Conservation (phyloP, 306 rosid genomes). For the Quercus cerris region DNA sequence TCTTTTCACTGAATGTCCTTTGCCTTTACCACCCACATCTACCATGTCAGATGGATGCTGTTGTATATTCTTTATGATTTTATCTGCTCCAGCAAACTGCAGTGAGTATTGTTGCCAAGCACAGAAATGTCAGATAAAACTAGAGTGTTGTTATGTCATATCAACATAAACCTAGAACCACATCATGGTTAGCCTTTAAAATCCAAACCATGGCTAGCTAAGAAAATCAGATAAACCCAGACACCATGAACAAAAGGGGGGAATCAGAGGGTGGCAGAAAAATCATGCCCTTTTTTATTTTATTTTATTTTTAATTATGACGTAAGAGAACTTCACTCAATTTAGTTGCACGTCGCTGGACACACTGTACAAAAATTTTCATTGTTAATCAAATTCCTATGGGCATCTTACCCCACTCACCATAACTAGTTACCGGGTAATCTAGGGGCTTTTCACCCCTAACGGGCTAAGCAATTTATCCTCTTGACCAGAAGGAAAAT, state of each 20-base stretch:
- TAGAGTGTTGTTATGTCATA: neutral
- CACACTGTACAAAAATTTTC: no score
- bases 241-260: neutral
- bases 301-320: no score
- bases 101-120: slow-evolving; percentile 20
- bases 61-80: slow-evolving; percentile 35
- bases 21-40: slow-evolving; percentile 15
- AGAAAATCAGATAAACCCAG: neutral
- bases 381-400: no score
- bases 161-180: neutral
- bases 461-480: no score
- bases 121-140: slow-evolving; percentile 1
- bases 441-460: no score
- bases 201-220: neutral
- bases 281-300: neutral
- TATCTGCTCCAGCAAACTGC: slow-evolving; percentile 42
- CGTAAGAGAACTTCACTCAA: no score
- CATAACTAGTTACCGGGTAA: no score
- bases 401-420: no score
- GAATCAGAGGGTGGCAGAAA: neutral
- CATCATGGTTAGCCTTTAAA: neutral
- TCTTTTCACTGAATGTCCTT: slow-evolving; percentile 16
- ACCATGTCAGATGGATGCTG: slow-evolving; percentile 21
- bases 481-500: neutral
- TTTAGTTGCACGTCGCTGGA: no score